These are phyloP conservation scores for Arthromyces matolae DNA, from an alignment of 768 basidiomycete species.

Conservation along the genomic window DNA sequence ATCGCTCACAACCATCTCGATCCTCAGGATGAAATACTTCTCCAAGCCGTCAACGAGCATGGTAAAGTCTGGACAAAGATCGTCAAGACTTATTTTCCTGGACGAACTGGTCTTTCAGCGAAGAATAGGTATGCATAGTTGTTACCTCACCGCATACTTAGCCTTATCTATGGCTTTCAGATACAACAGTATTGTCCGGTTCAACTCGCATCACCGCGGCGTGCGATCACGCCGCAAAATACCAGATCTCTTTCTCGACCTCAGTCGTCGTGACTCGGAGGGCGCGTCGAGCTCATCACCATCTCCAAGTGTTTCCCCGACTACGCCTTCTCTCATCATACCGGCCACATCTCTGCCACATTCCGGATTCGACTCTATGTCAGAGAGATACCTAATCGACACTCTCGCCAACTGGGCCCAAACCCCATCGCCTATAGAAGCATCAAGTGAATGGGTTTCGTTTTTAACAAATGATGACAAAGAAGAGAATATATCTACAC, in stretches of 20 bases:
- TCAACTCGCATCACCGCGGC: slow-evolving; percentile 38
- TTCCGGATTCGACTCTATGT: slow-evolving; percentile 17
- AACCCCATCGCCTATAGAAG: slow-evolving; percentile 17
- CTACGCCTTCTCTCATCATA: slow-evolving; percentile 27
- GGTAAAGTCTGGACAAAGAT: slow-evolving; percentile 64
- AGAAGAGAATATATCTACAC: slow-evolving; percentile 19
- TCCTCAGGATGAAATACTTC: slow-evolving; percentile 48
- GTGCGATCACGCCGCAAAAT: slow-evolving; percentile 36
- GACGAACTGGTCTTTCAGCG: slow-evolving; percentile 54
- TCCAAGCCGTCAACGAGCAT: slow-evolving; percentile 51
- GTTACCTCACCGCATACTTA: not conserved
- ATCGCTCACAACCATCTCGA: no score
- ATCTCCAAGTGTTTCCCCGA: slow-evolving; percentile 38
- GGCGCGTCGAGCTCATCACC: slow-evolving; percentile 39
- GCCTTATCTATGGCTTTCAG: slow-evolving; percentile 22
- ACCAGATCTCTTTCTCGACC: slow-evolving; percentile 28
- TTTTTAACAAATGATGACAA: slow-evolving; percentile 18
- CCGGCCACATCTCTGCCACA: slow-evolving; percentile 22
- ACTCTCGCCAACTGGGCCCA: slow-evolving; percentile 21
- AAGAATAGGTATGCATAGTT: slow-evolving; percentile 47
- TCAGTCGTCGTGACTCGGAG: slow-evolving; percentile 29
- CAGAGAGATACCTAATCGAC: slow-evolving; percentile 22
- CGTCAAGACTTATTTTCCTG: slow-evolving; percentile 58
- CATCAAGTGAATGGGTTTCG: slow-evolving; percentile 10
- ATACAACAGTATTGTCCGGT: slow-evolving; percentile 51